These are phyloP conservation scores for Microstroma glucosiphilum DNA, from an alignment of 1,284 basidiomycete genomes.

Conservation along the genomic window DNA sequence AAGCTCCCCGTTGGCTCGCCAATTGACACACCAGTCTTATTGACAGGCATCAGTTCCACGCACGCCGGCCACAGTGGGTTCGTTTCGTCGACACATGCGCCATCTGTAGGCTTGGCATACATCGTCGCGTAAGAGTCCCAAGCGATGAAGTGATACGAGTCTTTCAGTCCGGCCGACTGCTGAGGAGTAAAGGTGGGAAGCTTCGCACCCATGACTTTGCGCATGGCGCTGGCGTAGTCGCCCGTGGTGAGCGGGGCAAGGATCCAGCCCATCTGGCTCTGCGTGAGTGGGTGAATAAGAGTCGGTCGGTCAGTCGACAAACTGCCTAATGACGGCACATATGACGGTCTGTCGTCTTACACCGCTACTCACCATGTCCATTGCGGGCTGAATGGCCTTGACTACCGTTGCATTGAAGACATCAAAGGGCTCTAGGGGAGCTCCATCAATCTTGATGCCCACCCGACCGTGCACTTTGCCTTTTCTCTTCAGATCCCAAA, in stretches of 20 bases:
- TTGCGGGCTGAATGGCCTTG: conserved; percentile 6
- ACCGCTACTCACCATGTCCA: conserved; percentile 10
- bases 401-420: background rate
- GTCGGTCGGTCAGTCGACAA: too few relatives aligned
- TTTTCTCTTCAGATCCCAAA: conserved; percentile 13
- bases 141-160: conserved; percentile 16
- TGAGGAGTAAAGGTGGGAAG: conserved; percentile 13
- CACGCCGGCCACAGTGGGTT: conserved; percentile 15
- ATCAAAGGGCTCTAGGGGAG: conserved; percentile 10
- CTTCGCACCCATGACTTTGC: conserved; percentile 2
- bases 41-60: background rate
- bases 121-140: conserved; percentile 15
- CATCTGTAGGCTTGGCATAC: conserved; percentile 11
- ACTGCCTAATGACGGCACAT: too few relatives aligned
- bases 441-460: conserved; percentile 19
- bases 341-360: background rate
- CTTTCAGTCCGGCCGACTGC: conserved; percentile 7
- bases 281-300: too few relatives aligned
- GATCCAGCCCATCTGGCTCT: conserved; percentile 11
- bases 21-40: conserved; percentile 6
- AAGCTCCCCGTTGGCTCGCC: conserved; percentile 11
- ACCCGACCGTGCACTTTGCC: conserved; percentile 12
- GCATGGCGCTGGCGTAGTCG: conserved; percentile 12
- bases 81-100: conserved; percentile 6
- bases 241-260: conserved; percentile 13